Conservation (phyloP, 2,329 filamentous ascomycete genomes). For the Talaromyces sp. region DNA sequence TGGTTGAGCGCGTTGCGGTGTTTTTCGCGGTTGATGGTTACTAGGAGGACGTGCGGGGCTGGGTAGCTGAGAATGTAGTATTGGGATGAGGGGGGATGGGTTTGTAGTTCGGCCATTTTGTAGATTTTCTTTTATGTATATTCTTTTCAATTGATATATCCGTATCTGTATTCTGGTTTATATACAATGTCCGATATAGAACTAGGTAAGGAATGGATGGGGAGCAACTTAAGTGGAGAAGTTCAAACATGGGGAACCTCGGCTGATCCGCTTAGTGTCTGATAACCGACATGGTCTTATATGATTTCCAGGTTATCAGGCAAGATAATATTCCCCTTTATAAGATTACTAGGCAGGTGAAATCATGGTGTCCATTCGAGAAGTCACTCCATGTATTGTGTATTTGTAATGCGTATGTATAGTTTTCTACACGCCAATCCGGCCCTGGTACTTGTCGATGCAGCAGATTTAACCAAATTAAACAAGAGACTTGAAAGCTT, state of each 20-base stretch:
- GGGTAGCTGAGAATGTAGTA: slow-evolving; percentile 39
- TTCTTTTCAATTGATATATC: not conserved
- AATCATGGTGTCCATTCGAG: no score
- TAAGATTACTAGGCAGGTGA: no score
- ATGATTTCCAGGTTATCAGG: not conserved
- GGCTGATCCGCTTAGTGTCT: not conserved
- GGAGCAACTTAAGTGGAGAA: not conserved
- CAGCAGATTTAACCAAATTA: not conserved
- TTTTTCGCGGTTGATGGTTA: slow-evolving; percentile 43
- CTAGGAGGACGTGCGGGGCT: slow-evolving; percentile 42
- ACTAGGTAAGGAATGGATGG: not conserved
- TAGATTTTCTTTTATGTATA: not conserved
- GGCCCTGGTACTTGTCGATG: not conserved
- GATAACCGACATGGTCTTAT: not conserved
- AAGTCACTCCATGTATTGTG: not conserved
- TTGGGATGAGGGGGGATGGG: slow-evolving; percentile 26
- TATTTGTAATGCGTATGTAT: not conserved
- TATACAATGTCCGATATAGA: not conserved
- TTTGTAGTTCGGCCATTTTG: not conserved
- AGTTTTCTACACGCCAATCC: not conserved
- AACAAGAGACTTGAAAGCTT: slow-evolving; percentile 27
- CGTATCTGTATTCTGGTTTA: no score
- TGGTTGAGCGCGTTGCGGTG: slow-evolving; percentile 43
- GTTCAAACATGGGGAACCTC: slow-evolving; percentile 2
- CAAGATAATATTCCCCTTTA: no score